Percentiles rank a stretch among this genome's conserved stretches.
These are phyloP conservation scores for Hortiboletus campestris DNA, from an alignment of 768 basidiomycete genomes.

Conservation along the genomic window DNA sequence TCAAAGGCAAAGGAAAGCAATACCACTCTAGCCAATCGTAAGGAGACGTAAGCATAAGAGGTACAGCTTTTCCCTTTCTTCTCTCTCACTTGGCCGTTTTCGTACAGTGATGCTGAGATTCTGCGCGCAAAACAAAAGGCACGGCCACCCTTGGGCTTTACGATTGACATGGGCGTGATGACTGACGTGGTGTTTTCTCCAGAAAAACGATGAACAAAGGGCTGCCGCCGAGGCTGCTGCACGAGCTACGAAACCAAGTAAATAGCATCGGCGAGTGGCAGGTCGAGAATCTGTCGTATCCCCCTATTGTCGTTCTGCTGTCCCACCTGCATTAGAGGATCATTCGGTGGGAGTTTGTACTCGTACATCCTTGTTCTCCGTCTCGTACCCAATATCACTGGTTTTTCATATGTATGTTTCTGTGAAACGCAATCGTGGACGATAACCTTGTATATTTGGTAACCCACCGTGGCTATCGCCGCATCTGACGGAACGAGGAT, in stretches of 20 bases:
- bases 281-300: conserved; percentile 16
- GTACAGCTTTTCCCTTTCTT: conserved; percentile 13
- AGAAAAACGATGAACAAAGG: conserved; percentile 60
- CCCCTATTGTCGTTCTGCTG: not conserved
- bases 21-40: conserved; percentile 59
- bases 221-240: conserved; percentile 29
- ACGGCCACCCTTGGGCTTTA: conserved; percentile 19
- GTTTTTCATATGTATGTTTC: not conserved
- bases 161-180: not conserved
- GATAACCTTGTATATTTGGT: conserved; percentile 11
- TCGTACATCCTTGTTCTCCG: conserved; percentile 11
- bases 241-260: conserved; percentile 18
- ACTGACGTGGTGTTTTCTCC: conserved; percentile 9
- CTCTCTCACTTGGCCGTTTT: conserved; percentile 26
- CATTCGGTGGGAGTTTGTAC: conserved; percentile 12
- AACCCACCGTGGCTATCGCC: conserved; percentile 20
- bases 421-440: not conserved
- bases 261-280: conserved; percentile 36
- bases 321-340: conserved; percentile 9
- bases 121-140: conserved; percentile 81
- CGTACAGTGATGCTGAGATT: conserved; percentile 68
- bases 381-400: conserved; percentile 16
- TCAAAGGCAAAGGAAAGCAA: conserved; percentile 71
- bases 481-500: conserved; percentile 24
- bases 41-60: conserved; percentile 61